Evolutionary conservation across 2,329 filamentous ascomycete species (phyloP).

Genomic region (Balansia obtecta): DNA sequence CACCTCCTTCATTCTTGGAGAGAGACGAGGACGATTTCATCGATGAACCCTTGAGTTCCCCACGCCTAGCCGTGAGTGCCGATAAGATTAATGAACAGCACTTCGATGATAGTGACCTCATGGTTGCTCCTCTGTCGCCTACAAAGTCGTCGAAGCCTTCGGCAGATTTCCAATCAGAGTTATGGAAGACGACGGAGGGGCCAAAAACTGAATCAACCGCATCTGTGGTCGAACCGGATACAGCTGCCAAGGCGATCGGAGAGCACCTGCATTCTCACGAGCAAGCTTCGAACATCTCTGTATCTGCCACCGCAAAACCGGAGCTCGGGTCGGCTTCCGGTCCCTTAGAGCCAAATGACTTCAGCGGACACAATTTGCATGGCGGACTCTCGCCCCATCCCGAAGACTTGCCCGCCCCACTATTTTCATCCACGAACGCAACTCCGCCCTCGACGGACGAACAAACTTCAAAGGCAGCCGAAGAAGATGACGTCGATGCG

Average conservation of each 20-base stretch:
- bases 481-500: conserved; percentile 3
- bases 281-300: background rate
- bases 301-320: background rate
- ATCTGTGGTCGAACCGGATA: background rate
- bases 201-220: background rate
- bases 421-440: conserved; percentile 26
- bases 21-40: conserved; percentile 64
- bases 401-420: conserved; percentile 56
- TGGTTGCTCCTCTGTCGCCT: conserved; percentile 46
- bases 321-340: conserved; percentile 10
- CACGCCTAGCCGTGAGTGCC: conserved; percentile 48
- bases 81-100: conserved; percentile 39
- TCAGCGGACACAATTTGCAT: conserved; percentile 6
- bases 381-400: conserved; percentile 38
- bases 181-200: background rate
- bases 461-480: background rate
- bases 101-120: conserved; percentile 43
- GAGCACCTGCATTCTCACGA: background rate
- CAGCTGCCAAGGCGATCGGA: background rate
- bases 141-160: conserved; percentile 21
- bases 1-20: conserved; percentile 19
- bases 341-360: conserved; percentile 7
- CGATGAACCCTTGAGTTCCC: conserved; percentile 63
- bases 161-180: background rate
- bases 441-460: background rate